Evolutionary conservation across 192 early-diverging fungal species (phyloP).

Genomic region (Podila epigama): DNA sequence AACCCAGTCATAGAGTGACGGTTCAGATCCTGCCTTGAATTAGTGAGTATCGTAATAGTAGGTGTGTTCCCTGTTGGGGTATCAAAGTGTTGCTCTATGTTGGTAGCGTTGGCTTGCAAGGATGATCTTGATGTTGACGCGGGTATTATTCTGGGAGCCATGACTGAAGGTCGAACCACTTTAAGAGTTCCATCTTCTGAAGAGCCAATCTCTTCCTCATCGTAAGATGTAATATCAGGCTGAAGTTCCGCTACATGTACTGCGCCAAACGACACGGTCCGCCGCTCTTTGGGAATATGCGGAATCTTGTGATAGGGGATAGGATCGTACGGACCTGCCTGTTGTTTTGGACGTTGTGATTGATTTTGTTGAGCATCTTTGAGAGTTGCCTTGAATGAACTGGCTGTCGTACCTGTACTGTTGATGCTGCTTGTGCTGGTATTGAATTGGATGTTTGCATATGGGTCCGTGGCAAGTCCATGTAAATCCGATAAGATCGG

Average conservation of each 20-base stretch:
- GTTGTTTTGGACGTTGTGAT: constrained; percentile 9
- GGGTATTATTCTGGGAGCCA: neutral
- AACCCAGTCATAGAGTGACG: neutral
- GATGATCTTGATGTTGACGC: constrained; percentile 14
- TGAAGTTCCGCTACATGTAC: constrained; percentile 40
- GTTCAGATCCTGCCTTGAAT: neutral
- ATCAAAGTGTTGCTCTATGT: neutral
- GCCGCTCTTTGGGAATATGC: constrained; percentile 34
- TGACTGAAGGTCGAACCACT: neutral
- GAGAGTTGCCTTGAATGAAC: constrained; percentile 13
- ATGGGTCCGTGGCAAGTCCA: constrained; percentile 26
- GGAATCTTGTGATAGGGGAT: constrained; percentile 22
- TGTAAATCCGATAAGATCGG: constrained; percentile 23
- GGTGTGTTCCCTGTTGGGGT: neutral
- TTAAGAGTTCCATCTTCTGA: constrained; percentile 30
- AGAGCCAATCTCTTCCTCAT: constrained; percentile 35
- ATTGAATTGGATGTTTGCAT: constrained; percentile 36
- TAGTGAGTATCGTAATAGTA: neutral
- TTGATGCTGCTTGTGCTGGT: constrained; percentile 45
- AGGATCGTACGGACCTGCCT: neutral
- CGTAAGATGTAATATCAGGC: constrained; percentile 40
- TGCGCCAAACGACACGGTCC: constrained; percentile 46
- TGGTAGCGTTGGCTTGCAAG: neutral
- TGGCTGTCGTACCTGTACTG: constrained; percentile 19
- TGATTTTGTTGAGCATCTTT: constrained; percentile 21